Evolutionary conservation across 1,284 basidiomycete genomes (phyloP).

Genomic region (Ceratobasidium sp.): DNA sequence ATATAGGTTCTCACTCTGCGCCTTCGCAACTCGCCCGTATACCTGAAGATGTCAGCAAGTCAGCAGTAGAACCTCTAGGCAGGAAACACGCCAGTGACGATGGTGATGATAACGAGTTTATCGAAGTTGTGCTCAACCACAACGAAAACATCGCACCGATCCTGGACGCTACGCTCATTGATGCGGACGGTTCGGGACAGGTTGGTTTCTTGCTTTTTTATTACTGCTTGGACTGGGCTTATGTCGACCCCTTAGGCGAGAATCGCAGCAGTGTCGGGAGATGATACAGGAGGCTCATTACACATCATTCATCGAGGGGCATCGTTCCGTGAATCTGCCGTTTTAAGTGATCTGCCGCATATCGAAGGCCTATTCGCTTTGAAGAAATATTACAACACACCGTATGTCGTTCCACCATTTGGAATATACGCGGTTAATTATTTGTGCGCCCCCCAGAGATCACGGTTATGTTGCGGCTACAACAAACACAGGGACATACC

Average conservation of each 20-base stretch:
- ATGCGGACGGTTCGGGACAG: conserved; percentile 77
- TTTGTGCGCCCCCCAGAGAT: neutral
- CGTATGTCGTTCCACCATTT: conserved; percentile 55
- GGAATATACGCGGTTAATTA: neutral
- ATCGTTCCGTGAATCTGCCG: conserved; percentile 73
- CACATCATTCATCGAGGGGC: conserved; percentile 87
- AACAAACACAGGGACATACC: conserved; percentile 19
- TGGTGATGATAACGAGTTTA: neutral
- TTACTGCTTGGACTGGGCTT: conserved; percentile 11
- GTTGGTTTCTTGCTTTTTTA: conserved; percentile 56
- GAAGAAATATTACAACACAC: conserved; percentile 56
- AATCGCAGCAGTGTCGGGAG: conserved; percentile 90
- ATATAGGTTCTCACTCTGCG: conserved; percentile 82
- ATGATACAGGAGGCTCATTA: conserved; percentile 79
- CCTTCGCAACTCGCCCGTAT: conserved; percentile 80
- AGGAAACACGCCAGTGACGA: conserved; percentile 30
- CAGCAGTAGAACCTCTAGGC: conserved; percentile 30
- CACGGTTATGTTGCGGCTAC: neutral
- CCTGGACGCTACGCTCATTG: conserved; percentile 80
- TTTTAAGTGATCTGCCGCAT: conserved; percentile 65
- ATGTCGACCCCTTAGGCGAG: conserved; percentile 51
- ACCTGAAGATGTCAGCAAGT: conserved; percentile 47
- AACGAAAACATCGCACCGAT: conserved; percentile 87
- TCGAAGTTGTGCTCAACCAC: conserved; percentile 44
- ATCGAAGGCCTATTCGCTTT: conserved; percentile 73